Conservation (phyloP, 2,329 filamentous ascomycete genomes). For the Penicillium crustosum region DNA sequence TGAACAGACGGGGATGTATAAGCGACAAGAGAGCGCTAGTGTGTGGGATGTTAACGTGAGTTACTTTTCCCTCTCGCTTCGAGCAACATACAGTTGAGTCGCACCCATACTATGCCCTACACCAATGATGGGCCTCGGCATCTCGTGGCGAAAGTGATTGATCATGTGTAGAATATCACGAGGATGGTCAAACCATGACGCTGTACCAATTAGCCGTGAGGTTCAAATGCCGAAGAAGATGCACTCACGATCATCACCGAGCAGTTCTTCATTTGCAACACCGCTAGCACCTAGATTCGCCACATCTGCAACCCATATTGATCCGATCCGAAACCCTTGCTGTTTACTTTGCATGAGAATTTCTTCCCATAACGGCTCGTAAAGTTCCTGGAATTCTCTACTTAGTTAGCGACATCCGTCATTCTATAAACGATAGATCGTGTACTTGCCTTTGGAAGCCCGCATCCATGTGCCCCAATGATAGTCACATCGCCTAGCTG, state of each 20-base stretch:
- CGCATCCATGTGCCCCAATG: constrained; percentile 11
- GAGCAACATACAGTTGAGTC: constrained; percentile 1
- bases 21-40: neutral
- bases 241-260: constrained; percentile 9
- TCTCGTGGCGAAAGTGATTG: constrained; percentile 5
- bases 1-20: constrained; percentile 8
- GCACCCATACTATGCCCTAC: constrained; percentile 45
- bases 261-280: neutral
- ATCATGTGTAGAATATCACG: constrained; percentile 9
- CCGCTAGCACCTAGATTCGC: constrained; percentile 6
- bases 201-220: constrained; percentile 34
- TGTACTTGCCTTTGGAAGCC: constrained; percentile 9
- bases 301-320: constrained; percentile 7
- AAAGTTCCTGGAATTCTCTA: neutral
- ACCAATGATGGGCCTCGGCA: constrained; percentile 5
- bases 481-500: constrained; percentile 11
- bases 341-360: neutral
- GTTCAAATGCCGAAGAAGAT: neutral
- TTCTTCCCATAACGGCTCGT: constrained; percentile 9
- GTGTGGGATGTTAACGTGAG: neutral
- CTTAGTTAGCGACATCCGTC: too few relatives aligned
- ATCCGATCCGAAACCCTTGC: neutral
- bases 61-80: neutral
- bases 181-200: constrained; percentile 58
- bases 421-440: neutral